phyloP scores from a whole-genome alignment of 805 yeast species.

The Starmera quercuum region DNA sequence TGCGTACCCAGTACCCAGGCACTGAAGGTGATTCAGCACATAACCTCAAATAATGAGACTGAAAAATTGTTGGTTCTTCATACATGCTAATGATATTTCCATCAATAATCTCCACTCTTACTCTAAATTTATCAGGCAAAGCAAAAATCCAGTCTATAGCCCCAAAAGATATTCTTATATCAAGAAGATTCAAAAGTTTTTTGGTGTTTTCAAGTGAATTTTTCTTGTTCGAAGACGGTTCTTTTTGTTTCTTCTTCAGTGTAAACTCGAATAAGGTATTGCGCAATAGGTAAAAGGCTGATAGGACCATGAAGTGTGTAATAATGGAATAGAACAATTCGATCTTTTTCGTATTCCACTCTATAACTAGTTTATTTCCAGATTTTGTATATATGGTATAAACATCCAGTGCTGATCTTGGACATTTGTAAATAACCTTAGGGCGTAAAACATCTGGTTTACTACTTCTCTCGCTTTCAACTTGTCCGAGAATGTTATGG shows the following conservation, averaged over 20 bases:
- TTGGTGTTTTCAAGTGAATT: constrained; percentile 10
- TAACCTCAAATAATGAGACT: constrained; percentile 30
- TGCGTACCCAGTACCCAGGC: constrained; percentile 40
- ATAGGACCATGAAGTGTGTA: constrained; percentile 37
- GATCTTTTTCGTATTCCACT: constrained; percentile 18
- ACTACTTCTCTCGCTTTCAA: constrained; percentile 26
- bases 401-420: constrained; percentile 14
- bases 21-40: constrained; percentile 47
- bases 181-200: constrained; percentile 15
- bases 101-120: constrained; percentile 36
- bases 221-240: constrained; percentile 12
- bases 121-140: constrained; percentile 41
- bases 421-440: constrained; percentile 25
- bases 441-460: constrained; percentile 16
- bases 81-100: constrained; percentile 14
- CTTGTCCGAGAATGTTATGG: constrained; percentile 17
- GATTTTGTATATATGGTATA: constrained; percentile 12
- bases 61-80: constrained; percentile 14
- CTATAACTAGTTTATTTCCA: constrained; percentile 18
- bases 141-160: constrained; percentile 21
- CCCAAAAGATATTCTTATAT: constrained; percentile 16
- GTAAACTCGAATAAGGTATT: constrained; percentile 27
- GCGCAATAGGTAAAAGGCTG: constrained; percentile 36
- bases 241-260: constrained; percentile 15
- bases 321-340: constrained; percentile 31